phyloP scores from a whole-genome alignment of 2,329 filamentous ascomycete genomes.

The Colletotrichum sp. region DNA sequence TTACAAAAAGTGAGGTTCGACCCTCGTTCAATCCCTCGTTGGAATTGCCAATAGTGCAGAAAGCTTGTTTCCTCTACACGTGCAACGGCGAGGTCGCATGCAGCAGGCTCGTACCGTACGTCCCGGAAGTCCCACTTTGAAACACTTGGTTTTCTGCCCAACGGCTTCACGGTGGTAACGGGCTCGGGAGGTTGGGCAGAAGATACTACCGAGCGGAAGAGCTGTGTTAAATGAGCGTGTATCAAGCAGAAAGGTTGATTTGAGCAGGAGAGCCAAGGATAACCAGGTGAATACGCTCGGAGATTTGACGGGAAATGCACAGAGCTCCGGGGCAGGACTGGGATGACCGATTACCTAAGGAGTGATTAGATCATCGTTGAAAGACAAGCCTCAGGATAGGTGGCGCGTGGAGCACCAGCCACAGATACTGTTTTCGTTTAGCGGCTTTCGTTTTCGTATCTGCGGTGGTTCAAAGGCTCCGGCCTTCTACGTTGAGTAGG shows the following conservation, averaged over 20 bases:
- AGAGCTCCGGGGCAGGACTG: background rate
- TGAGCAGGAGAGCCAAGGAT: background rate
- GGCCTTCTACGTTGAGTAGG: background rate
- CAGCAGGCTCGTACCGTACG: background rate
- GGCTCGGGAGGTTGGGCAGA: background rate
- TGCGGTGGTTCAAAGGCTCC: background rate
- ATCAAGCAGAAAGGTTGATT: background rate
- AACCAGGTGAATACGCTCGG: background rate
- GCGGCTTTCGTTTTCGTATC: background rate
- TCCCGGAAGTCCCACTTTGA: background rate
- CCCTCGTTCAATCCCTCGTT: background rate
- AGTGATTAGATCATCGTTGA: background rate
- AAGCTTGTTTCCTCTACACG: background rate
- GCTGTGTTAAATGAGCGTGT: background rate
- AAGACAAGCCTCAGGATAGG: background rate
- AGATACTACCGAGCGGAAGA: background rate
- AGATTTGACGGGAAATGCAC: background rate
- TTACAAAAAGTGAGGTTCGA: background rate
- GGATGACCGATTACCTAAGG: background rate
- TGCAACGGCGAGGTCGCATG: background rate
- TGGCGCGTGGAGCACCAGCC: background rate
- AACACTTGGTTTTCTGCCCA: background rate
- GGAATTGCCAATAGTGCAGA: background rate
- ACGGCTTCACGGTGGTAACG: background rate
- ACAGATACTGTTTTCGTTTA: background rate